phyloP scores from a whole-genome alignment of 192 early-diverging fungal species.

The Backusella circina region DNA sequence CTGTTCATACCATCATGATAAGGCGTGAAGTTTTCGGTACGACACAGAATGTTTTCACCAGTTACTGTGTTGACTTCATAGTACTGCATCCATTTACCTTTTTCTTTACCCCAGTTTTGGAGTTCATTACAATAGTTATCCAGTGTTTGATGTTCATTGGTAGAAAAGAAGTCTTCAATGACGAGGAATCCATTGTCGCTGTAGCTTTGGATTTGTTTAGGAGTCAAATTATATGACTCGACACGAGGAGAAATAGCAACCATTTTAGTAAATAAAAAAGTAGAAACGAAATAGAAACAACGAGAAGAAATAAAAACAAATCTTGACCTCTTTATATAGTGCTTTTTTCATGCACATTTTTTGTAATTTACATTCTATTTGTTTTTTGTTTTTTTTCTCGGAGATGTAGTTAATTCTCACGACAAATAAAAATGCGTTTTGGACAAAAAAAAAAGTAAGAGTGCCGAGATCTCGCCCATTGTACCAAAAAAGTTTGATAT shows the following conservation, averaged over 20 bases:
- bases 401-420: background rate
- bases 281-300: background rate
- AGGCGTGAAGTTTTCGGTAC: slow-evolving; percentile 62
- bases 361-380: background rate
- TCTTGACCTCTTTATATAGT: background rate
- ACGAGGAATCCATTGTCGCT: slow-evolving; percentile 50
- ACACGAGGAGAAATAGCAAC: slow-evolving; percentile 9
- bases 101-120: slow-evolving; percentile 47
- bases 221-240: slow-evolving; percentile 36
- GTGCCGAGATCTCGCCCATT: background rate
- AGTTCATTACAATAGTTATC: slow-evolving; percentile 41
- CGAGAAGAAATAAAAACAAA: background rate
- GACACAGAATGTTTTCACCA: slow-evolving; percentile 48
- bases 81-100: slow-evolving; percentile 65
- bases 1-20: slow-evolving; percentile 42
- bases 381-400: background rate
- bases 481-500: background rate
- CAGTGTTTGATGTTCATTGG: slow-evolving; percentile 45
- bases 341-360: background rate
- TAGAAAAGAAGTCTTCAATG: slow-evolving; percentile 50
- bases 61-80: slow-evolving; percentile 51
- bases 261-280: background rate
- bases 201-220: slow-evolving; percentile 47
- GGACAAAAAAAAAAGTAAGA: background rate
- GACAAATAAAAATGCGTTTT: background rate